phyloP scores from a whole-genome alignment of 139 green algal genomes.

The Pleodorina starrii region DNA sequence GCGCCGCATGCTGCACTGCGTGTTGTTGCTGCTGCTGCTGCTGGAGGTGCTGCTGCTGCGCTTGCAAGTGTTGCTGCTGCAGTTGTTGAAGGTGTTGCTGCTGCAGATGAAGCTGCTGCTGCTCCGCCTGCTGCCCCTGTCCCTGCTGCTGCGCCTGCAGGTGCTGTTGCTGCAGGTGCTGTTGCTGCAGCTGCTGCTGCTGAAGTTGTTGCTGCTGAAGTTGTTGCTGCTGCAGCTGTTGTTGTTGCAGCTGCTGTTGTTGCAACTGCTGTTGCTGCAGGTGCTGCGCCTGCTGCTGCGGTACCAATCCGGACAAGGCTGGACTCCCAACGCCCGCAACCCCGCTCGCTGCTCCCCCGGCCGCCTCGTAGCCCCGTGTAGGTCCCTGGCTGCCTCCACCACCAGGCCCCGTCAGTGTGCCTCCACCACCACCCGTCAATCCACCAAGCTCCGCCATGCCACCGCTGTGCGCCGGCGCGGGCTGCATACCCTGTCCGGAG shows the following conservation, averaged over 20 bases:
- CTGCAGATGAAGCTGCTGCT: conserved; percentile 17
- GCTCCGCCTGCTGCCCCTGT: neutral
- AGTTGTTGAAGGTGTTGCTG: conserved; percentile 21
- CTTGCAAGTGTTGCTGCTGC: neutral
- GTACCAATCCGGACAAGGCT: neutral
- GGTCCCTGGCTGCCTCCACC: too few relatives aligned
- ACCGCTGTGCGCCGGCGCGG: too few relatives aligned
- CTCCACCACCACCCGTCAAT: too few relatives aligned
- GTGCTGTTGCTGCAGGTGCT: neutral
- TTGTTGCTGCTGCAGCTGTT: neutral
- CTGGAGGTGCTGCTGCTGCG: conserved; percentile 8
- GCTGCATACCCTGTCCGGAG: too few relatives aligned
- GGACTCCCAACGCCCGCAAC: neutral
- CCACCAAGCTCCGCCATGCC: too few relatives aligned
- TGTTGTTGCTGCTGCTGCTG: conserved; percentile 1
- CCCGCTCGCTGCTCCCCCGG: too few relatives aligned
- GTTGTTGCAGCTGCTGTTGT: neutral
- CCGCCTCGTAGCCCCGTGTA: too few relatives aligned
- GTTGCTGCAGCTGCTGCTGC: conserved; percentile 19
- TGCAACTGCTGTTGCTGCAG: neutral
- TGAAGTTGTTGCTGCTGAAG: conserved; percentile 1
- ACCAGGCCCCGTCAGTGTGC: too few relatives aligned
- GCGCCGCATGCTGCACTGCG: neutral
- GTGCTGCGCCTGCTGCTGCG: conserved; percentile 9
- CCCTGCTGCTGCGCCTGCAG: conserved; percentile 23